A percentile compares a stretch with the other conserved stretches of the same genome.
Evolutionary conservation across 768 basidiomycete genomes (phyloP).

Genomic region (Suillus bovinus): DNA sequence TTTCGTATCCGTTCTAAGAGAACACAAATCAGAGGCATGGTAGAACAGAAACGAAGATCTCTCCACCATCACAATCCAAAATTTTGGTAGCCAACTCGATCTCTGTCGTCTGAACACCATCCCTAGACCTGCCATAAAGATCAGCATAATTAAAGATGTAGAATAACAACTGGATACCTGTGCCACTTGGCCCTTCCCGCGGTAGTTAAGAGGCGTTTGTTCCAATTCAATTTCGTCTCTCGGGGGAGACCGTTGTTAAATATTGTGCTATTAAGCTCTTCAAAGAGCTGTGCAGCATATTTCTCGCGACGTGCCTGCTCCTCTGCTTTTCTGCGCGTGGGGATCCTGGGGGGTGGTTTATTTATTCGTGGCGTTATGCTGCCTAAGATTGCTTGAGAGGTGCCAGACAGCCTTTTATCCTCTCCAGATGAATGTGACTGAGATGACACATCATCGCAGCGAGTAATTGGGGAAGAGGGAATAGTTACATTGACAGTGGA

Average conservation of each 20-base stretch:
- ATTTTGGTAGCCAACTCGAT: slow-evolving; percentile 87
- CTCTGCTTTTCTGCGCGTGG: slow-evolving; percentile 45
- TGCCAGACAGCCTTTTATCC: not conserved
- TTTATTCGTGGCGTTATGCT: slow-evolving; percentile 9
- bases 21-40: not conserved
- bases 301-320: slow-evolving; percentile 45
- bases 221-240: slow-evolving; percentile 65
- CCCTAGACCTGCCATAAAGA: slow-evolving; percentile 43
- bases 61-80: slow-evolving; percentile 69
- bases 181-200: slow-evolving; percentile 72
- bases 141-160: not conserved
- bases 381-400: slow-evolving; percentile 12
- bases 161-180: slow-evolving; percentile 37
- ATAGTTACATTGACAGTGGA: not conserved
- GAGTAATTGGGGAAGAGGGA: not conserved
- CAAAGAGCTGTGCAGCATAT: slow-evolving; percentile 63
- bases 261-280: slow-evolving; percentile 55
- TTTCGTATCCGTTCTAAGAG: slow-evolving; percentile 71
- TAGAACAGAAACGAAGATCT: not conserved
- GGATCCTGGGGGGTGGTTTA: slow-evolving; percentile 22
- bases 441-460: not conserved
- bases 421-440: slow-evolving; percentile 12
- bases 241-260: slow-evolving; percentile 57
- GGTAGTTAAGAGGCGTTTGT: slow-evolving; percentile 60
- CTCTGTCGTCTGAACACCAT: slow-evolving; percentile 57